Evolutionary conservation across 345 rosid genomes (phyloP).

Genomic region (Gossypium herbaceum): DNA sequence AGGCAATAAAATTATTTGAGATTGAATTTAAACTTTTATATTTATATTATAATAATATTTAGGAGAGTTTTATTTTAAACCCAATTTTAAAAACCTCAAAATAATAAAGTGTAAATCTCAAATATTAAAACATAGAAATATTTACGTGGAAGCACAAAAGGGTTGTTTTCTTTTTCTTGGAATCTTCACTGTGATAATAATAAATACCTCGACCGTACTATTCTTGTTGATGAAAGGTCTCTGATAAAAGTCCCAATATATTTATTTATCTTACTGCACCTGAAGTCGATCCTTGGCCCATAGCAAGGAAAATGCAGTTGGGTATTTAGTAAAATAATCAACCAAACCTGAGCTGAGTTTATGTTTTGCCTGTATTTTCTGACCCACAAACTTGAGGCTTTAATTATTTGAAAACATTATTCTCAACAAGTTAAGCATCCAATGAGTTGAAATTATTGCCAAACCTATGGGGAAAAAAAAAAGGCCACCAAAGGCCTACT

Average conservation of each 20-base stretch:
- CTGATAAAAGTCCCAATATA: not conserved
- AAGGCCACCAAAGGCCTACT: not conserved
- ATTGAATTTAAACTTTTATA: too few relatives aligned
- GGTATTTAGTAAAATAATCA: not conserved
- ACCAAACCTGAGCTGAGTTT: not conserved
- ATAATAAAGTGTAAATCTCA: not conserved
- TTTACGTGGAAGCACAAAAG: too few relatives aligned
- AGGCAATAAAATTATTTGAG: too few relatives aligned
- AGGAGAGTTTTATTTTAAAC: too few relatives aligned
- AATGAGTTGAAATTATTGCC: not conserved
- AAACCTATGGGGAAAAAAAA: not conserved
- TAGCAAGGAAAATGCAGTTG: not conserved
- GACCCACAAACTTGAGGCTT: not conserved
- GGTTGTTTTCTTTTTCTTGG: too few relatives aligned
- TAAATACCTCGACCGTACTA: not conserved
- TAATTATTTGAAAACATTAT: not conserved
- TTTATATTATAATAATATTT: too few relatives aligned
- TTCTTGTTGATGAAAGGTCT: not conserved
- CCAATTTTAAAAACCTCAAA: too few relatives aligned
- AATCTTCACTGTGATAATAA: not conserved
- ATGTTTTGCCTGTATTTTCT: not conserved
- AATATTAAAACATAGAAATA: too few relatives aligned
- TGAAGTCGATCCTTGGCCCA: not conserved
- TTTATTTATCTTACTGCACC: not conserved
- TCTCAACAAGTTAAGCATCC: not conserved